Conservation (phyloP, 257 asterid species). For the Thymus mandschuricus region DNA sequence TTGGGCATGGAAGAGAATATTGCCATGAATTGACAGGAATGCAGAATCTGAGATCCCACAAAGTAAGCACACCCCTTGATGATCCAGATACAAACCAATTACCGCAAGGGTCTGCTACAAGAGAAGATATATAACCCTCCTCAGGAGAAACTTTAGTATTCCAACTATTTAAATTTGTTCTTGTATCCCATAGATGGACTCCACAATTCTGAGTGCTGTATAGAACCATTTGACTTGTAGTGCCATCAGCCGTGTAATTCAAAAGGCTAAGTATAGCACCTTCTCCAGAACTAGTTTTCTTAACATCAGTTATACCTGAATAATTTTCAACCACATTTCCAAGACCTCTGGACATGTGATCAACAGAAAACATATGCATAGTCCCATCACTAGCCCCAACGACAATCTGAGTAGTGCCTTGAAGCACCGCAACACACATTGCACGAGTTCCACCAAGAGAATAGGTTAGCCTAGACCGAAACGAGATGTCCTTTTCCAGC, state of each 20-base stretch:
- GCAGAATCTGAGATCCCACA: conserved; percentile 98
- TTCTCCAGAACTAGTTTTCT: conserved; percentile 66
- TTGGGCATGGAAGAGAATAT: conserved; percentile 77
- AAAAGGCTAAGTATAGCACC: conserved; percentile 86
- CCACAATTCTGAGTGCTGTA: conserved; percentile 93
- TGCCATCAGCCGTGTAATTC: conserved; percentile 81
- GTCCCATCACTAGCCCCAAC: conserved; percentile 94
- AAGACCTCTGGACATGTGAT: conserved; percentile 87
- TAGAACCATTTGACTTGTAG: conserved; percentile 68
- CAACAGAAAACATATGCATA: conserved; percentile 90
- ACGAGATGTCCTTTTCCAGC: conserved; percentile 98
- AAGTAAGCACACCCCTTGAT: conserved; percentile 92
- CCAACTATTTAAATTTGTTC: conserved; percentile 78
- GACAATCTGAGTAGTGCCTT: conserved; percentile 80
- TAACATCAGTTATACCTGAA: conserved; percentile 88
- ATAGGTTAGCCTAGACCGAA: conserved; percentile 91
- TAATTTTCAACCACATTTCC: conserved; percentile 94
- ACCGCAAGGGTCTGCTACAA: conserved; percentile 95
- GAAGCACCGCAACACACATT: conserved; percentile 80
- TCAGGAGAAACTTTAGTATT: conserved; percentile 78
- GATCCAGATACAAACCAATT: conserved; percentile 99
- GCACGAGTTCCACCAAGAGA: conserved; percentile 90
- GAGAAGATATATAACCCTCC: conserved; percentile 85
- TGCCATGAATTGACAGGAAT: conserved; percentile 97
- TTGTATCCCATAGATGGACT: conserved; percentile 88